These are phyloP conservation scores for Curvularia lunata DNA, from an alignment of 2,329 filamentous ascomycete species.

Conservation along the genomic window DNA sequence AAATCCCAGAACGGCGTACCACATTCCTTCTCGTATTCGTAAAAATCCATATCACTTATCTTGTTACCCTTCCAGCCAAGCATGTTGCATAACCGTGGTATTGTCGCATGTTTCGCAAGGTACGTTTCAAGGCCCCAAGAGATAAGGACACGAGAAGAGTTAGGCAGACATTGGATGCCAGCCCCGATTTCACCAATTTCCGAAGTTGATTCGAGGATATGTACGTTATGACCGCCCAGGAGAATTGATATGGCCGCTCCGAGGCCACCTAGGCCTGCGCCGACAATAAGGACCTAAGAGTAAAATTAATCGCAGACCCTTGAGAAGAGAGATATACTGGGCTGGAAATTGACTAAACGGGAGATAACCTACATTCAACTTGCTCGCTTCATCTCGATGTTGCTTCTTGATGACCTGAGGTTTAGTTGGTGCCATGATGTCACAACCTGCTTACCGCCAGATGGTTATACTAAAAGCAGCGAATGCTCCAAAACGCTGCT, in stretches of 20 bases:
- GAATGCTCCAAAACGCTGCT: not conserved
- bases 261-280: slow-evolving; percentile 64
- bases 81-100: slow-evolving; percentile 55
- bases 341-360: too few species aligned
- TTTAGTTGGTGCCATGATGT: slow-evolving; percentile 36
- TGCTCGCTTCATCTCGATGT: slow-evolving; percentile 30
- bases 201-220: slow-evolving; percentile 56
- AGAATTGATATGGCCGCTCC: slow-evolving; percentile 57
- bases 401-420: slow-evolving; percentile 38
- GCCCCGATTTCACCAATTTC: slow-evolving; percentile 59
- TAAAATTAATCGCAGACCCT: not conserved
- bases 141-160: slow-evolving; percentile 56
- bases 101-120: slow-evolving; percentile 53
- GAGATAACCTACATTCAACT: slow-evolving; percentile 33
- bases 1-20: slow-evolving; percentile 62
- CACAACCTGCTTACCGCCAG: slow-evolving; percentile 6
- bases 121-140: slow-evolving; percentile 57
- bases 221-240: slow-evolving; percentile 56
- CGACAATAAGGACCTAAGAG: slow-evolving; percentile 57
- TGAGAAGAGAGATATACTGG: not conserved
- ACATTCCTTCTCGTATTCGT: slow-evolving; percentile 45
- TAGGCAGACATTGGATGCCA: slow-evolving; percentile 60
- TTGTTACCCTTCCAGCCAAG: slow-evolving; percentile 60
- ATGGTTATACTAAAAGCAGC: not conserved
- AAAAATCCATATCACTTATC: slow-evolving; percentile 58